Base-by-base conservation (phyloP, 768 basidiomycete species). In the Boletus rubescentipes region DNA sequence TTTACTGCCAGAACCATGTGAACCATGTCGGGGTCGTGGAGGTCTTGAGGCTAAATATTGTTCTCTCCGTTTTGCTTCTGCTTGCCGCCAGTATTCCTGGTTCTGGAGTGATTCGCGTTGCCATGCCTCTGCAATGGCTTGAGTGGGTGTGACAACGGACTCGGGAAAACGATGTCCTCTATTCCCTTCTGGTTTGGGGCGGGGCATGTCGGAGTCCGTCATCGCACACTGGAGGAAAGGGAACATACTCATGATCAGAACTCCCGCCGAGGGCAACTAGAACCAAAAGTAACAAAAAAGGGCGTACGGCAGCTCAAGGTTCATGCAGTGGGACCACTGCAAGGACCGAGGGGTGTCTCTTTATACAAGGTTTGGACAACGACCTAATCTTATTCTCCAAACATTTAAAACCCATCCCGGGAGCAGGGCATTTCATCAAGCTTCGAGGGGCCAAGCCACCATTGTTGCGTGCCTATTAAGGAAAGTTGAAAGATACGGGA, bases 71-170 rank as follows among this genome's bases (percentile, higher is more conserved):
- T 76, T 79, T 50, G 79, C 75, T 55, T 80, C 79, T 51, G 77
- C 79, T 48, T 81, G 77, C 52, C 76, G 72, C 87, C 87, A 89
- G 57, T 70, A 74, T 49, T 80, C 78, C 66, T 85, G 79, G 58
- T 72, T 81, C 68, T 86, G 81, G 14, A 67, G 54, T n/a, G 82
- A 79, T 69, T 86, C 83, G 44, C 74, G 71, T 64, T 77, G 80
- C 87, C 87, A 89, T 49, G 83, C 83, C 38, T 84, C 80, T 34
- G 83, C 84, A 66, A 90, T 88, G 29, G 81, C 78, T 57, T 84
- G 81, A 5, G 82, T 80, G 35, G 83, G 82, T 11, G 83, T 76
- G 61, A 77, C 58, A 11, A 47, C 58, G 46, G 64, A 54, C 39
- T 70, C 68, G 49, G 54, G 66, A 51, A 55, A 66, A 37, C 58